Conservation (phyloP, 1,284 basidiomycete species). For the Somion occarium region DNA sequence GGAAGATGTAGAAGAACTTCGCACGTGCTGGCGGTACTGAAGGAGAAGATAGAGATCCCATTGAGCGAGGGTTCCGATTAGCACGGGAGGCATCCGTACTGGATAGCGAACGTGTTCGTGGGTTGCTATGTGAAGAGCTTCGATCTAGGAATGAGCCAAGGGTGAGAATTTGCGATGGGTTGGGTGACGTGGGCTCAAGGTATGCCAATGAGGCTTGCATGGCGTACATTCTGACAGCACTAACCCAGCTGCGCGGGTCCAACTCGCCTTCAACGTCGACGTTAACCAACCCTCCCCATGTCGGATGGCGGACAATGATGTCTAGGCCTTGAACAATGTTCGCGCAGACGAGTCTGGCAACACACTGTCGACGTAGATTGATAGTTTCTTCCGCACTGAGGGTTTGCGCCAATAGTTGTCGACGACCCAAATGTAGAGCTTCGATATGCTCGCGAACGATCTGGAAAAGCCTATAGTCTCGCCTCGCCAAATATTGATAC, state of each 20-base stretch:
- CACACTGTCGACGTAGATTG: slow-evolving; percentile 82
- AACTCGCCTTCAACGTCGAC: slow-evolving; percentile 80
- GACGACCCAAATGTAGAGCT: slow-evolving; percentile 82
- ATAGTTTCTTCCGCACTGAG: slow-evolving; percentile 86
- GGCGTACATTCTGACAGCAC: slow-evolving; percentile 83
- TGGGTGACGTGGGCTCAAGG: slow-evolving; percentile 50
- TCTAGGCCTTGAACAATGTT: slow-evolving; percentile 93
- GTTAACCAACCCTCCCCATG: slow-evolving; percentile 83
- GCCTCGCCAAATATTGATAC: slow-evolving; percentile 84
- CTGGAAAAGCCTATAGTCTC: slow-evolving; percentile 89
- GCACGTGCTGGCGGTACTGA: slow-evolving; percentile 36
- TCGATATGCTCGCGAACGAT: slow-evolving; percentile 89
- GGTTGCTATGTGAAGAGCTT: slow-evolving; percentile 41
- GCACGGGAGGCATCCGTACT: slow-evolving; percentile 44
- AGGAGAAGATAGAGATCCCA: slow-evolving; percentile 38
- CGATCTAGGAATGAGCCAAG: slow-evolving; percentile 31
- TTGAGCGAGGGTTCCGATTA: slow-evolving; percentile 43
- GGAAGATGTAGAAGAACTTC: slow-evolving; percentile 84
- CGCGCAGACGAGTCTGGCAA: slow-evolving; percentile 82
- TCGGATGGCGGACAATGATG: slow-evolving; percentile 92
- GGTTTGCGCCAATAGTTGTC: slow-evolving; percentile 87
- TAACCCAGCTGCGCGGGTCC: slow-evolving; percentile 75
- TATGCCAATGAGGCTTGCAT: slow-evolving; percentile 85
- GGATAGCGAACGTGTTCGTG: slow-evolving; percentile 64
- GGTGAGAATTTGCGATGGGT: slow-evolving; percentile 21